A percentile compares a stretch with the other conserved stretches of the same genome.
phyloP scores from a whole-genome alignment of 345 rosid species.

The Mangifera indica region DNA sequence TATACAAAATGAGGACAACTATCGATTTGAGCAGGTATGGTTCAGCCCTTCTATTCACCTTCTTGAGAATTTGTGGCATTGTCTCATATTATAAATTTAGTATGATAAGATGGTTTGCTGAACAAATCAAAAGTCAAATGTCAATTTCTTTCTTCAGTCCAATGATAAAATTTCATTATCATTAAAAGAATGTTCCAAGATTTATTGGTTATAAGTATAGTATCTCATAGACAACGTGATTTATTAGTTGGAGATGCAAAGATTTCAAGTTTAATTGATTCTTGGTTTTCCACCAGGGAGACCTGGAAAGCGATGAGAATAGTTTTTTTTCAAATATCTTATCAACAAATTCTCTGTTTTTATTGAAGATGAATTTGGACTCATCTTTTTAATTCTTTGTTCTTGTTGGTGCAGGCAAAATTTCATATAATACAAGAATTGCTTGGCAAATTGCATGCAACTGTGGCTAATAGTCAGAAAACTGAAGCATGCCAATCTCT shows the following conservation, averaged over 20 bases:
- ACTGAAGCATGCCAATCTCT: slow-evolving; percentile 55
- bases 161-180: not conserved
- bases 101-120: not conserved
- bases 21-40: slow-evolving; percentile 90
- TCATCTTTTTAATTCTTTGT: not conserved
- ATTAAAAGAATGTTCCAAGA: not conserved
- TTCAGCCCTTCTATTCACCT: not conserved
- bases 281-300: too few species aligned
- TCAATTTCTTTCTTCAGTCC: not conserved
- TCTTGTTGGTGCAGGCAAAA: slow-evolving; percentile 58
- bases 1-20: slow-evolving; percentile 67
- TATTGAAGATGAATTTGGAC: not conserved
- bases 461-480: slow-evolving; percentile 43
- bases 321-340: too few species aligned
- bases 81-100: not conserved
- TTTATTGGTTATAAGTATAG: too few species aligned
- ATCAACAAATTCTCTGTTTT: not conserved
- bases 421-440: slow-evolving; percentile 91
- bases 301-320: too few species aligned
- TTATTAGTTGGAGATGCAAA: too few species aligned
- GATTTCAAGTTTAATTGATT: too few species aligned
- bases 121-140: not conserved
- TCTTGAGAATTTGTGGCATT: slow-evolving; percentile 1
- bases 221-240: not conserved
- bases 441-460: slow-evolving; percentile 77